Conservation (phyloP, 2,329 filamentous ascomycete species). For the Sordariomycetes sp. region DNA sequence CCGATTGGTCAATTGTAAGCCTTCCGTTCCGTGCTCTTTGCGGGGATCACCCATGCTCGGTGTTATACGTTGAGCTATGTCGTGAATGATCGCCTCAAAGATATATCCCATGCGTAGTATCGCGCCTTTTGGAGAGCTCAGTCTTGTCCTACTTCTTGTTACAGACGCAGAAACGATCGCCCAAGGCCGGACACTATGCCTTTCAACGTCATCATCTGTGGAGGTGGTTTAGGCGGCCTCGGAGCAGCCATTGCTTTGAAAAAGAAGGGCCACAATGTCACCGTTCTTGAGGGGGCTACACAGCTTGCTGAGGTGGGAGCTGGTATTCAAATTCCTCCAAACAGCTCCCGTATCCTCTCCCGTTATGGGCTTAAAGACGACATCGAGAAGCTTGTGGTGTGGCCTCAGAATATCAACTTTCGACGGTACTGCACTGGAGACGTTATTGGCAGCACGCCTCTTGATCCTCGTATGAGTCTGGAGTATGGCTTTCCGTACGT, state of each 20-base stretch:
- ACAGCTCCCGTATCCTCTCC: constrained; percentile 3
- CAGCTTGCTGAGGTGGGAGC: constrained; percentile 6
- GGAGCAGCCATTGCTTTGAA: constrained; percentile 5
- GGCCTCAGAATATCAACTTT: constrained; percentile 4
- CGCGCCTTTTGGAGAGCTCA: too few relatives aligned
- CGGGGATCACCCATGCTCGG: too few relatives aligned
- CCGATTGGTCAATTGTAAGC: too few relatives aligned
- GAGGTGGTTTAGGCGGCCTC: constrained; percentile 6
- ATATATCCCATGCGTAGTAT: too few relatives aligned
- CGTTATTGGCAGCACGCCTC: constrained; percentile 3
- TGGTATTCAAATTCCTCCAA: constrained; percentile 7
- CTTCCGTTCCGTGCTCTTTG: too few relatives aligned
- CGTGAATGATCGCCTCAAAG: too few relatives aligned
- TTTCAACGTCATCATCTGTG: constrained; percentile 6
- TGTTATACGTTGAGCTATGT: too few relatives aligned
- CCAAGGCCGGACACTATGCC: too few relatives aligned
- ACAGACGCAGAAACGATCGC: too few relatives aligned
- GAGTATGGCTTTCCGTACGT: constrained; percentile 4
- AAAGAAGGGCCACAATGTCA: constrained; percentile 5
- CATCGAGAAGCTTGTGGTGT: constrained; percentile 2
- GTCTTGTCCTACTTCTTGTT: too few relatives aligned
- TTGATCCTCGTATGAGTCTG: constrained; percentile 3
- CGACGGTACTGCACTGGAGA: constrained; percentile 5
- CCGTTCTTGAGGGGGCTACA: constrained; percentile 7
- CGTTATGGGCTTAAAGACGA: constrained; percentile 4